These are phyloP conservation scores for Chamaecyparis obtusa DNA, from an alignment of 75 land plant species.

Conservation along the genomic window DNA sequence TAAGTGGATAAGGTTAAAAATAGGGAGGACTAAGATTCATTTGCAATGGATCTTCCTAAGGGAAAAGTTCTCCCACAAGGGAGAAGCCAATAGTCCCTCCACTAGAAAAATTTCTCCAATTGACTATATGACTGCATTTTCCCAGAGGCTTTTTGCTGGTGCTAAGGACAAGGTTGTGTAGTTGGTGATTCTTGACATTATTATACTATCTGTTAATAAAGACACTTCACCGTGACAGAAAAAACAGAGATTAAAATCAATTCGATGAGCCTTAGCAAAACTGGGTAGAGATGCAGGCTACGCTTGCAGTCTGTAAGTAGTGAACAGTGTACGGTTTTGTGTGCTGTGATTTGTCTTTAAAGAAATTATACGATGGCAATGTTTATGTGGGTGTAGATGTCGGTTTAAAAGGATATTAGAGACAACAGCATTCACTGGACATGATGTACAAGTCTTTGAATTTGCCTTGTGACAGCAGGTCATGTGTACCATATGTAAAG, in stretches of 20 bases:
- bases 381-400: not conserved
- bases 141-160: not conserved
- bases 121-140: too few species aligned
- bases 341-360: not conserved
- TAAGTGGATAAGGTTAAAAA: too few species aligned
- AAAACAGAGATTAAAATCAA: not conserved
- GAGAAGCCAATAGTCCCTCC: too few species aligned
- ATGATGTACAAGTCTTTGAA: not conserved
- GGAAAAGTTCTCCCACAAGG: too few species aligned
- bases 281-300: not conserved
- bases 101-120: too few species aligned
- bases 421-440: not conserved
- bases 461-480: not conserved
- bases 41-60: not conserved
- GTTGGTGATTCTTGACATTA: not conserved
- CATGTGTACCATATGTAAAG: not conserved
- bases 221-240: not conserved
- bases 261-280: not conserved
- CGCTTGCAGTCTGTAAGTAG: not conserved
- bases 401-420: not conserved
- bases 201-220: not conserved
- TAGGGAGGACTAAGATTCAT: too few species aligned
- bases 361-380: not conserved
- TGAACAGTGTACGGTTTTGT: not conserved
- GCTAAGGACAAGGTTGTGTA: not conserved